phyloP scores from a whole-genome alignment of 805 yeast species.

The Jamesozyma spencerorum region DNA sequence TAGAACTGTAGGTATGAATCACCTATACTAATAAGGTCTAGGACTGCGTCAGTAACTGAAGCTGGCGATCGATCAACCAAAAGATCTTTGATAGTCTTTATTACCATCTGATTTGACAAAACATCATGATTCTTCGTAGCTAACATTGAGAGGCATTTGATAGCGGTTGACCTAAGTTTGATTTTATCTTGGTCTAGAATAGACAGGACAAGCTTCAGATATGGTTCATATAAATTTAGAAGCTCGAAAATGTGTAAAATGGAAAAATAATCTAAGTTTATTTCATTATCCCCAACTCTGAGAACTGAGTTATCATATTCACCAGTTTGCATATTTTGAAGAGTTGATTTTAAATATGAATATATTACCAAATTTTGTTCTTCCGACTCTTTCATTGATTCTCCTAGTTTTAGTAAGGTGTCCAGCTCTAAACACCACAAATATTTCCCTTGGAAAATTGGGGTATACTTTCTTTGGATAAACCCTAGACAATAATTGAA shows the following conservation, averaged over 20 bases:
- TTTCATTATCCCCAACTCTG: constrained; percentile 1
- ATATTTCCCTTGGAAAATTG: constrained; percentile 4
- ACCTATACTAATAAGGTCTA: constrained; percentile 49
- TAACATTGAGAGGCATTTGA: constrained; percentile 51
- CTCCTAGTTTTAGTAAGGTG: constrained; percentile 10
- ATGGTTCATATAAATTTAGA: constrained; percentile 40
- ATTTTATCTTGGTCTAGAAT: constrained; percentile 42
- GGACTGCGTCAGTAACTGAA: constrained; percentile 64
- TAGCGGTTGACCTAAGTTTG: constrained; percentile 52
- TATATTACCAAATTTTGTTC: constrained; percentile 1
- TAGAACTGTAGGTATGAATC: constrained; percentile 36
- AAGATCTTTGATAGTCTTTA: constrained; percentile 40
- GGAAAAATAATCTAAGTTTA: constrained; percentile 14
- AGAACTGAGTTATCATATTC: too few species aligned
- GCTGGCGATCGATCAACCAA: constrained; percentile 60
- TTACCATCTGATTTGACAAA: constrained; percentile 42
- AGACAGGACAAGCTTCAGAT: constrained; percentile 41
- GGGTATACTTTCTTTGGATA: constrained; percentile 2
- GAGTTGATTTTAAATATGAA: not conserved
- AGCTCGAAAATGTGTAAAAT: constrained; percentile 19
- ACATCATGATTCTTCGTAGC: constrained; percentile 45
- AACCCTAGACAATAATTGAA: constrained; percentile 12
- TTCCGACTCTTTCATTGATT: constrained; percentile 10
- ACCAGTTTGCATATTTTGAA: not conserved
- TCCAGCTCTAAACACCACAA: constrained; percentile 16